Evolutionary conservation across 768 basidiomycete genomes (phyloP).

Genomic region (Serendipita sp.): DNA sequence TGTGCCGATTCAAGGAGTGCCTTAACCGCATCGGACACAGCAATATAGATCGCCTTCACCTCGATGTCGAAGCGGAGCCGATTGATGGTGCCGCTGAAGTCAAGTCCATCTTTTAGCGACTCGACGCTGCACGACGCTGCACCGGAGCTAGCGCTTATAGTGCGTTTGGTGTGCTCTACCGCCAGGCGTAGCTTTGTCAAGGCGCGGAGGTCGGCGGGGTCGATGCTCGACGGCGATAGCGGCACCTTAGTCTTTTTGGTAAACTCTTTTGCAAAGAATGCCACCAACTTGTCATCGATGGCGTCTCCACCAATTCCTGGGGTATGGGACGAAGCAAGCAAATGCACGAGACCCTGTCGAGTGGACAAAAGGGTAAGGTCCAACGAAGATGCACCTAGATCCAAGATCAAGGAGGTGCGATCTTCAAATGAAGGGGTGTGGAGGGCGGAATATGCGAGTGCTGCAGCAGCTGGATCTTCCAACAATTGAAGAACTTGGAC

Average conservation of each 20-base stretch:
- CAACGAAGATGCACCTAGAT: conserved; percentile 62
- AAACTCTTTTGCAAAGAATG: conserved; percentile 89
- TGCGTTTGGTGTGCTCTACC: conserved; percentile 88
- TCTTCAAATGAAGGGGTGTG: conserved; percentile 23
- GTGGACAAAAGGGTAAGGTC: conserved; percentile 53
- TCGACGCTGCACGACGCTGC: conserved; percentile 88
- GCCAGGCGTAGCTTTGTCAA: conserved; percentile 88
- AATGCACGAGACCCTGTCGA: conserved; percentile 55
- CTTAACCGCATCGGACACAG: conserved; percentile 33
- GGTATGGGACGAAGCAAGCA: conserved; percentile 28
- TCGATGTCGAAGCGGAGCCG: conserved; percentile 46
- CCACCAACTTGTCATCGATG: conserved; percentile 69
- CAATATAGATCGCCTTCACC: conserved; percentile 40
- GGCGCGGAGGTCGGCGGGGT: conserved; percentile 53
- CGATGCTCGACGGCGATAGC: conserved; percentile 36
- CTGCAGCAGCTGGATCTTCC: conserved; percentile 71
- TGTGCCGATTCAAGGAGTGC: conserved; percentile 35
- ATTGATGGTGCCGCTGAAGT: conserved; percentile 62
- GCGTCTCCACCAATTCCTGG: conserved; percentile 43
- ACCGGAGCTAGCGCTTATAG: conserved; percentile 68
- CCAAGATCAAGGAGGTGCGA: conserved; percentile 64
- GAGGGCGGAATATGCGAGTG: conserved; percentile 32
- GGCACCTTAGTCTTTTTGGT: conserved; percentile 84
- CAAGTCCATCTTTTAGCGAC: conserved; percentile 82
- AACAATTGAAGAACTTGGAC: conserved; percentile 72